Base-by-base conservation (phyloP, 2,329 filamentous ascomycete species). In the Phaeophleospora eucalypticola region DNA sequence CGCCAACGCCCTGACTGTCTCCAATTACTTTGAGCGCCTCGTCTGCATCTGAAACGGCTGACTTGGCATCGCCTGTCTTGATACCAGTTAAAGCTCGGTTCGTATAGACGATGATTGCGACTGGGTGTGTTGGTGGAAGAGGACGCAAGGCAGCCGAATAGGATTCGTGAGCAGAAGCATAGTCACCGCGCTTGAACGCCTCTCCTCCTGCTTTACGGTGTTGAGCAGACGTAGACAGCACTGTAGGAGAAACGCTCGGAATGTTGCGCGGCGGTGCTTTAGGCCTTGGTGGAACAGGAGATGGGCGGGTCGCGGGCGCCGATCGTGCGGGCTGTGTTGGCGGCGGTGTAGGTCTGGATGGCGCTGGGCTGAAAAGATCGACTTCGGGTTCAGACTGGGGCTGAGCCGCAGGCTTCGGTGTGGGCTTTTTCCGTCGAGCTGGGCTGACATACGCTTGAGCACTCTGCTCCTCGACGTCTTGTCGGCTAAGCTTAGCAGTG, bases 171-270 rank as follows among this genome's bases (percentile, higher is more conserved):
- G 93, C 93, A 8, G 86, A 79, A 15, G 87, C 85, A 66, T 89
- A 98, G 67, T 98, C 93, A 27, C 93, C 93, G 29, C 88, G 82
- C 69, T 96, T 97, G 72, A 95, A 97, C 55, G 94, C 87, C 43
- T 86, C 84, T 8, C 89, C 88, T 15, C 91, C 93, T 53, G 84
- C 83, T 39, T 84, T 77, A 12, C 93, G 86, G 59, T 93, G 81
- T 38, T 81, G 78, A n/a, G 85, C 84, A 8, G 89, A 95, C 3
- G 81, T 81, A 53, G 84, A 79, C 15, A 96, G 74, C 0, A 84
- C 83, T 4, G 82, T 77, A 1, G 83, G 71, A 3, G 87, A 83
- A 10, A 94, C 73, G 1, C 77, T 64, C 1, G 91, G 90, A 27
- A 87, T 74, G 29, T 76, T 75, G 12, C 84, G 77, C 33, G 74